Conservation (phyloP, 257 asterid species). For the Gynochthodes officinalis region DNA sequence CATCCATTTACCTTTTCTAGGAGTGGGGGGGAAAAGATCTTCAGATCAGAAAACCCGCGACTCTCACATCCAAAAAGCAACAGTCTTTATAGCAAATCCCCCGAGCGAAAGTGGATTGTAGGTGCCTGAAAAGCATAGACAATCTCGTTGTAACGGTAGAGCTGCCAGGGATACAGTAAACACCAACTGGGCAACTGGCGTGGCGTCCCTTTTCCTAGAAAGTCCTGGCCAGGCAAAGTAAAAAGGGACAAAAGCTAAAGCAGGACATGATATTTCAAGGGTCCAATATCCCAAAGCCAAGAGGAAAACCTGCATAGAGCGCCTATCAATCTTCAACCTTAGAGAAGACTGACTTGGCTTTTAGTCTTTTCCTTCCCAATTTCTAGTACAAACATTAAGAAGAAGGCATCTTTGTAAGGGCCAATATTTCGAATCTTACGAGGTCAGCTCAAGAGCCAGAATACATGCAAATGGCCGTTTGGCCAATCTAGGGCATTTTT, state of each 20-base stretch:
- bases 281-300: neutral
- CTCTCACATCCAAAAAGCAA: neutral
- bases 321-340: neutral
- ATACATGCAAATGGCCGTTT: neutral
- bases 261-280: slow-evolving; percentile 9
- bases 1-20: neutral
- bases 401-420: neutral
- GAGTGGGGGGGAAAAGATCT: slow-evolving; percentile 25
- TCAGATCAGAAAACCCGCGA: slow-evolving; percentile 14
- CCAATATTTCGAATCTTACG: slow-evolving; percentile 8
- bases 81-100: slow-evolving; percentile 24
- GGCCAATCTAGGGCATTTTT: neutral
- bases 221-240: neutral
- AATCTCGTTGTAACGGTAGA: slow-evolving; percentile 16
- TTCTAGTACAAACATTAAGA: neutral
- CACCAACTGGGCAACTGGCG: neutral
- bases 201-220: neutral
- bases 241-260: neutral
- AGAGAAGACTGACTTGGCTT: neutral
- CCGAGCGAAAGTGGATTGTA: slow-evolving; percentile 27
- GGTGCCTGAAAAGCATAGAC: slow-evolving; percentile 32
- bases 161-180: slow-evolving; percentile 12
- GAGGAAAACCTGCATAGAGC: too few relatives aligned
- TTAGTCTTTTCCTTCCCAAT: slow-evolving; percentile 8
- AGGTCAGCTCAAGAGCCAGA: too few relatives aligned